Conservation (phyloP, 495 filamentous ascomycete genomes). For the Haplographium delicatum region DNA sequence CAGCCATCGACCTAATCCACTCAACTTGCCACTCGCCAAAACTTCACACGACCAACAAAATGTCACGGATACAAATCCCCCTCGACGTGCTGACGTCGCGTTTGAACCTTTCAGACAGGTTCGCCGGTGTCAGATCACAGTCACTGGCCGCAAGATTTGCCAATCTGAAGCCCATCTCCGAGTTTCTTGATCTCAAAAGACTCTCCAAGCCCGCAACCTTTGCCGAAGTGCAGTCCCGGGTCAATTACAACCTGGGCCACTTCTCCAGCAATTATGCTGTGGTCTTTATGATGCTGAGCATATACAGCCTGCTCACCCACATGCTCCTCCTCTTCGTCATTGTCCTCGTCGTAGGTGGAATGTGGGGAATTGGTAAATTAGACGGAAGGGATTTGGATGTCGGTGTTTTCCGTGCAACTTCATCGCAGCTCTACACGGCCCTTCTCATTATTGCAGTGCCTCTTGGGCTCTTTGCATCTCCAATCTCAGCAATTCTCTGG, state of each 20-base stretch:
- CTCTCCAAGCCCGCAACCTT: conserved; percentile 91
- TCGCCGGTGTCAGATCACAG: conserved; percentile 71
- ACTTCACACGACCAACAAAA: conserved; percentile 34
- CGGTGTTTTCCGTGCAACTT: conserved; percentile 72
- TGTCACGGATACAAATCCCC: conserved; percentile 88
- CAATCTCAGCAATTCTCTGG: conserved; percentile 80
- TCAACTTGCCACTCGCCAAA: not conserved
- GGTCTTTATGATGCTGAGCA: conserved; percentile 87
- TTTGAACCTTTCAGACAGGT: conserved; percentile 66
- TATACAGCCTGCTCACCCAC: conserved; percentile 92
- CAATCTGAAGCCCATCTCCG: conserved; percentile 84
- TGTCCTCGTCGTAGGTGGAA: conserved; percentile 72
- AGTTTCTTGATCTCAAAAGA: conserved; percentile 94
- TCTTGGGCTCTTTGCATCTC: conserved; percentile 75
- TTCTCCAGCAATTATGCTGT: conserved; percentile 98
- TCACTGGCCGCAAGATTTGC: conserved; percentile 77
- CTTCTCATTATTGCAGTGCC: conserved; percentile 77
- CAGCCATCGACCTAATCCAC: not conserved
- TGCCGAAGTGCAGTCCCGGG: conserved; percentile 81
- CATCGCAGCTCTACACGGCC: conserved; percentile 92
- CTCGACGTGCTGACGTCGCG: conserved; percentile 87
- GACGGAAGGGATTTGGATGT: conserved; percentile 82
- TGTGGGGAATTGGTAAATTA: conserved; percentile 86
- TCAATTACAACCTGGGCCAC: conserved; percentile 95
- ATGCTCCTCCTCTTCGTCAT: conserved; percentile 82